A percentile compares a stretch with the other conserved stretches of the same genome.
These are phyloP conservation scores for Acanthamoeba polyphaga DNA, from an alignment of 208 protist species.

Conservation along the genomic window DNA sequence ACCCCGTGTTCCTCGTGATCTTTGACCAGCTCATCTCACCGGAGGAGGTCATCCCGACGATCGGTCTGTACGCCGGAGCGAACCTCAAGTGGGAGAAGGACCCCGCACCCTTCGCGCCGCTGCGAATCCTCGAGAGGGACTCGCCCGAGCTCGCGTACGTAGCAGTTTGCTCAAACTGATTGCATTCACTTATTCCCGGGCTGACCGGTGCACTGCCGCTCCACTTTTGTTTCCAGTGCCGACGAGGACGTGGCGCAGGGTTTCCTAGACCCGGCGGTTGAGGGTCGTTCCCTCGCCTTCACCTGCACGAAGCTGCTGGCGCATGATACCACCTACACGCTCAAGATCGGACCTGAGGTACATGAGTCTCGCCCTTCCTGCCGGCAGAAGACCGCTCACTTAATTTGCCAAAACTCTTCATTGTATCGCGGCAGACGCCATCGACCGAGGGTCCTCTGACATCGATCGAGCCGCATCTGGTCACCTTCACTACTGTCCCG, in stretches of 20 bases:
- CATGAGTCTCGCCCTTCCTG: not conserved
- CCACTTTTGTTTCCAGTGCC: not conserved
- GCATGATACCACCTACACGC: not conserved
- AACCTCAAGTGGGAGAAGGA: slow-evolving; percentile 39
- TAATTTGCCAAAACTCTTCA: not conserved
- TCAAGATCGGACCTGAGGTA: slow-evolving; percentile 39
- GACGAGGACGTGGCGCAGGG: not conserved
- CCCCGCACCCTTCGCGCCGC: slow-evolving; percentile 3
- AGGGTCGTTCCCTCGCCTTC: not conserved
- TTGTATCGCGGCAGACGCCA: not conserved
- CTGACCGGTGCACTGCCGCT: not conserved
- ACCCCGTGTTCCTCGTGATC: slow-evolving; percentile 16
- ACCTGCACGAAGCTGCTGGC: not conserved
- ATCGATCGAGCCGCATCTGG: not conserved
- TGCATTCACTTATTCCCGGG: not conserved
- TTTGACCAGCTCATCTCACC: slow-evolving; percentile 63
- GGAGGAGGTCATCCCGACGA: slow-evolving; percentile 36
- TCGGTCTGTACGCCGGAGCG: not conserved
- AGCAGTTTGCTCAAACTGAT: not conserved
- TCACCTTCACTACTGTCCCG: slow-evolving; percentile 13
- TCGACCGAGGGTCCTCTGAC: slow-evolving; percentile 59
- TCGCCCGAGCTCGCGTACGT: not conserved
- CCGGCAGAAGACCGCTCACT: not conserved
- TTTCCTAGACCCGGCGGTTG: not conserved
- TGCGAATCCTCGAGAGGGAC: not conserved